Conservation (phyloP, 352 stramenopile species). For the Globisporangium acanthophoron region DNA sequence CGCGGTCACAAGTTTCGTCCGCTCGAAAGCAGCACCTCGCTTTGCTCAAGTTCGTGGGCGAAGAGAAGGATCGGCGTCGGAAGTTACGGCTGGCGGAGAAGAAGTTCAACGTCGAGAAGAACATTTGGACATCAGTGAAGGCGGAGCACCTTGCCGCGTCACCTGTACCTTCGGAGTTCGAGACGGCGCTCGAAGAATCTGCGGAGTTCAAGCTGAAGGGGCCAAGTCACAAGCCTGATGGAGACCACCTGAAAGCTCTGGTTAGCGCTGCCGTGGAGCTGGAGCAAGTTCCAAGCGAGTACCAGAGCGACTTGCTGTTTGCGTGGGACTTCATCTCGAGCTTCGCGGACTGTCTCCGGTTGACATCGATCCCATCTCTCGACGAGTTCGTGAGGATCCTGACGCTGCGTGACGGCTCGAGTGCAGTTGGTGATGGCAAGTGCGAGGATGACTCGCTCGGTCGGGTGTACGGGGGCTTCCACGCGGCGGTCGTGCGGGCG, state of each 20-base stretch:
- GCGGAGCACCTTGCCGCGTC: slow-evolving; percentile 17
- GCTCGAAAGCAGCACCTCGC: slow-evolving; percentile 47
- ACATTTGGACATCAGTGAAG: slow-evolving; percentile 58
- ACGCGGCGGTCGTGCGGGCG: slow-evolving; percentile 42
- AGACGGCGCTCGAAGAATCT: not conserved
- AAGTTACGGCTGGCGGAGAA: slow-evolving; percentile 54
- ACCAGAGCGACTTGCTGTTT: slow-evolving; percentile 58
- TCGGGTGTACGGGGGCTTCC: slow-evolving; percentile 39
- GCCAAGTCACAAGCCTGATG: not conserved
- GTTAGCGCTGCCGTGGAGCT: slow-evolving; percentile 33
- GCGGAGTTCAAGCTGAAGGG: not conserved
- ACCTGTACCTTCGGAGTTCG: not conserved
- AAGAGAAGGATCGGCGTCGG: slow-evolving; percentile 55
- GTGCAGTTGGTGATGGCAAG: slow-evolving; percentile 35
- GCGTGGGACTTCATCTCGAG: slow-evolving; percentile 75
- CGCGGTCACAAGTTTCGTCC: slow-evolving; percentile 10
- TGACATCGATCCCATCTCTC: slow-evolving; percentile 47
- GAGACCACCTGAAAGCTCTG: slow-evolving; percentile 12
- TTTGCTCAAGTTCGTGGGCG: slow-evolving; percentile 62
- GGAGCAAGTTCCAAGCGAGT: slow-evolving; percentile 29
- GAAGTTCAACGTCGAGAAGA: slow-evolving; percentile 36
- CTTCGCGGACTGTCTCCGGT: slow-evolving; percentile 58
- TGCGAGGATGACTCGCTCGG: slow-evolving; percentile 50
- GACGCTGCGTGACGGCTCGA: slow-evolving; percentile 36
- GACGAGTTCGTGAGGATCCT: slow-evolving; percentile 46